Base-by-base conservation (phyloP, 1,284 basidiomycete genomes). In the Cutaneotrichosporon mucoides region DNA sequence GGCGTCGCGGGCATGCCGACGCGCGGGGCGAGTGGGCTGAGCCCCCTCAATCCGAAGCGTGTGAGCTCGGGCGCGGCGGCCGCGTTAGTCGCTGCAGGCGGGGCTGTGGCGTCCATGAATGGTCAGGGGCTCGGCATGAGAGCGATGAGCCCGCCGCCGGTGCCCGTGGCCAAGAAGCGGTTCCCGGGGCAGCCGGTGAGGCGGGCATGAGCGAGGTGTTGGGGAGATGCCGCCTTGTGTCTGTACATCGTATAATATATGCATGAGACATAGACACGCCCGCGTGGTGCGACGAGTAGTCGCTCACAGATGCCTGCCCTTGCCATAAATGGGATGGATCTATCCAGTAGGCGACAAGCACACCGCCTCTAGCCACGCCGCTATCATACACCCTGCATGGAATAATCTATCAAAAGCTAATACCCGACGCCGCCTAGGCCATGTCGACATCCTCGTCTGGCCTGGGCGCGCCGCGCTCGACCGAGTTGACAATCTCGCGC, bases 401-500 rank as follows among this genome's bases (percentile, higher is more conserved):
- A 40, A 40, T 9, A n/a, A 5, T 40, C 38, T 40, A 40, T 40
- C 12, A 40, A 40, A 8, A 40, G 24, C 24, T 24, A 24, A 24
- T 24, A 24, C 24, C 24, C 24, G 24, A 24, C 24, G 24, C 24
- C 38, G 12, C 38, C 61, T 65, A 73, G 47, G 57, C 57, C 76
- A 76, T 77, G 42, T 62, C 61, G 8, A 77, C 67, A 59, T 78
- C 78, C 24, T 76, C 76, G 35, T 73, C 75, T 2, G 76, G 72
- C 45, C 78, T 66, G 8, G 73, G 68, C 44, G 75, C 77, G 10
- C 79, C 83, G 55, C 83, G 71, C 54, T 82, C 82, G 1, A 81
- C 80, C 34, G 79, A 79, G 49, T 78, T 80, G 43, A 81, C 69
- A 41, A 84, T 78, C 76, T 99, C 96, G 64, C 96, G 81, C 66